Evolutionary conservation across 2,329 filamentous ascomycete genomes (phyloP).

Genomic region (Fusarium fujikuroi): DNA sequence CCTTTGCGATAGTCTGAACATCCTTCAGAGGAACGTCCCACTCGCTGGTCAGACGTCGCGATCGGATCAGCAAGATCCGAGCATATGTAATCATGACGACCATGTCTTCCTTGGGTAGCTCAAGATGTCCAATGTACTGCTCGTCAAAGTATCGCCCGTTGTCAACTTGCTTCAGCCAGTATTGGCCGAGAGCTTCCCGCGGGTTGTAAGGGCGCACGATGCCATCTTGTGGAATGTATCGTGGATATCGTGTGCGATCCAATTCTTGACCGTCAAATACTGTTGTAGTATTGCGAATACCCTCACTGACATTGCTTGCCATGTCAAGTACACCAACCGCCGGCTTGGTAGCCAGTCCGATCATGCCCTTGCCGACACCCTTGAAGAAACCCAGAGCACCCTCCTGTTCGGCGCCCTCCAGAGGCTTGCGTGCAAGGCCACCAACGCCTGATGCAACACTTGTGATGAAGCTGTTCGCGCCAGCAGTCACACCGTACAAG

Average conservation of each 20-base stretch:
- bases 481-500: constrained; percentile 93
- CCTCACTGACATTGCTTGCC: constrained; percentile 95
- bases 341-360: constrained; percentile 96
- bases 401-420: constrained; percentile 96
- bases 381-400: constrained; percentile 96
- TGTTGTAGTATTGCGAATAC: constrained; percentile 97
- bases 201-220: constrained; percentile 95
- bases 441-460: constrained; percentile 94
- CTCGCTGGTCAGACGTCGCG: constrained; percentile 85
- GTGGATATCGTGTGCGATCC: constrained; percentile 91
- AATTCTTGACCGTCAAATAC: constrained; percentile 96
- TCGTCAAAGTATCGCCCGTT: constrained; percentile 99
- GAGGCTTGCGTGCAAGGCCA: constrained; percentile 89
- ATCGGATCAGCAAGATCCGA: constrained; percentile 89
- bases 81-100: constrained; percentile 89
- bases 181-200: constrained; percentile 94
- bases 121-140: constrained; percentile 94
- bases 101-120: constrained; percentile 88
- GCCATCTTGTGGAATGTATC: constrained; percentile 91
- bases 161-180: constrained; percentile 98
- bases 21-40: constrained; percentile 98
- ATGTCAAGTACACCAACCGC: constrained; percentile 97
- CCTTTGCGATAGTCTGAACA: constrained; percentile 96
- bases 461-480: constrained; percentile 92
- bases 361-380: constrained; percentile 92